Base-by-base conservation (phyloP, 768 basidiomycete species). In the Lyophyllum semitale region DNA sequence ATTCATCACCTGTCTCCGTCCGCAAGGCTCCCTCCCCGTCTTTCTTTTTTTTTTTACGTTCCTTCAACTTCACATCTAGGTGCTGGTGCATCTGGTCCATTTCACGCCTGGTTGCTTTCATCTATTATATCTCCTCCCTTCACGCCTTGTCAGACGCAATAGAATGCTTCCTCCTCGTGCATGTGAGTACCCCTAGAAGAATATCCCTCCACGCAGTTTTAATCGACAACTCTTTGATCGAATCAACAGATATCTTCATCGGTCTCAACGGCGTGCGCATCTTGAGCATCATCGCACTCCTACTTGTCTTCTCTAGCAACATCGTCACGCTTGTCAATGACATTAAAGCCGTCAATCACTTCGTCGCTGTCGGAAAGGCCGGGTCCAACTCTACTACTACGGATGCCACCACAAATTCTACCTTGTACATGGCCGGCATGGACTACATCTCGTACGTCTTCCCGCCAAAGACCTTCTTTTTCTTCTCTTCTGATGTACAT, bases 251-350 rank as follows among this genome's bases (percentile, higher is more conserved):
- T 62, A 65, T 81, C 23, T 94, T 93, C 76, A 84, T 91, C 64
- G 82, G 79, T 43, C 87, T 96, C 65, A 95, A 96, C 65, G 78
- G 67, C 65, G 80, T 91, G 65, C 91, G 95, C 26, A 72, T 81
- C 32, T 70, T 97, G 43, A 92, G 91, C 72, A 84, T 97, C 63
- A 79, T 95, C 48, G 79, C 84, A 8, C 80, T 96, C 49, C 58
- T 90, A 7, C 83, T 95, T 44, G 90, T 93, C 41, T 88, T 96
- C 58, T 76, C 90, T 13, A 91, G 83, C 75, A 92, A 83, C 57
- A 84, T 91, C 56, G 81, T 90, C 51, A 85, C 84, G 25, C 78
- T 92, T 41, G 87, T 87, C 25, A 79, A 81, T 48, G 90, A 93
- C 65, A 71, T 93, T 57, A 75, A 86, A 61, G 90, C 91, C 15